Evolutionary conservation across 2,329 filamentous ascomycete species (phyloP).

Genomic region (Dactylonectria macrodidyma): DNA sequence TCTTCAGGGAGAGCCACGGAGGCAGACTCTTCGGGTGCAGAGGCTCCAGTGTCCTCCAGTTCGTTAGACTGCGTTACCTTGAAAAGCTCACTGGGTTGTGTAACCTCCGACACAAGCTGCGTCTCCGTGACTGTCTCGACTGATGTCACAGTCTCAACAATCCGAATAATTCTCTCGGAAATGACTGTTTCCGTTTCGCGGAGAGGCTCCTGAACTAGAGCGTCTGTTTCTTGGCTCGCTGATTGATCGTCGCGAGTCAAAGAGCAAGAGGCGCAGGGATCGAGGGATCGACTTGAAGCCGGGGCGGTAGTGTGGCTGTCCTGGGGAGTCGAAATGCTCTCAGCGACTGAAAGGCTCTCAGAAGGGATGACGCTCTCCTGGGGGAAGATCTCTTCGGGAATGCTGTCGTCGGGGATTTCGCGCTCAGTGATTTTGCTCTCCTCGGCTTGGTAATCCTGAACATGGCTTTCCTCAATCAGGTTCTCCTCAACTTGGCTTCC

Average conservation of each 20-base stretch:
- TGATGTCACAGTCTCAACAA: slow-evolving; percentile 56
- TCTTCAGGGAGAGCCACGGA: background rate
- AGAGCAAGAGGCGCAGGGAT: slow-evolving; percentile 45
- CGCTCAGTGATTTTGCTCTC: slow-evolving; percentile 8
- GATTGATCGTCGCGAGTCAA: slow-evolving; percentile 19
- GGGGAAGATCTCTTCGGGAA: slow-evolving; percentile 29
- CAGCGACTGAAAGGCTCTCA: slow-evolving; percentile 3
- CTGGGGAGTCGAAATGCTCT: slow-evolving; percentile 3
- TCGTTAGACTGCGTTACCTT: background rate
- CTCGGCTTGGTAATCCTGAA: background rate
- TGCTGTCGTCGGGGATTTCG: slow-evolving; percentile 16
- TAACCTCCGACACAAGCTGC: slow-evolving; percentile 46
- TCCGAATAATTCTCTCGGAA: slow-evolving; percentile 47
- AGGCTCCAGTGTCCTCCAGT: background rate
- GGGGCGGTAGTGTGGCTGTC: slow-evolving; percentile 10
- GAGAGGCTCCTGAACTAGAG: slow-evolving; percentile 13
- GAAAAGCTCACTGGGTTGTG: slow-evolving; percentile 25
- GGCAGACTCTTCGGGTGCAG: background rate
- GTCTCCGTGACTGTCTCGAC: slow-evolving; percentile 51
- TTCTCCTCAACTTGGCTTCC: background rate
- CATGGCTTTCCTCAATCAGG: background rate
- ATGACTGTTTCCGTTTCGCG: slow-evolving; percentile 44
- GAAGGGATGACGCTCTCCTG: slow-evolving; percentile 13
- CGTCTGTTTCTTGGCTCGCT: slow-evolving; percentile 10
- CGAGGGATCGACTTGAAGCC: slow-evolving; percentile 24